A percentile compares a stretch with the other conserved stretches of the same genome.
These are phyloP conservation scores for Rubus idaeus DNA, from an alignment of 306 rosid genomes.

Conservation along the genomic window DNA sequence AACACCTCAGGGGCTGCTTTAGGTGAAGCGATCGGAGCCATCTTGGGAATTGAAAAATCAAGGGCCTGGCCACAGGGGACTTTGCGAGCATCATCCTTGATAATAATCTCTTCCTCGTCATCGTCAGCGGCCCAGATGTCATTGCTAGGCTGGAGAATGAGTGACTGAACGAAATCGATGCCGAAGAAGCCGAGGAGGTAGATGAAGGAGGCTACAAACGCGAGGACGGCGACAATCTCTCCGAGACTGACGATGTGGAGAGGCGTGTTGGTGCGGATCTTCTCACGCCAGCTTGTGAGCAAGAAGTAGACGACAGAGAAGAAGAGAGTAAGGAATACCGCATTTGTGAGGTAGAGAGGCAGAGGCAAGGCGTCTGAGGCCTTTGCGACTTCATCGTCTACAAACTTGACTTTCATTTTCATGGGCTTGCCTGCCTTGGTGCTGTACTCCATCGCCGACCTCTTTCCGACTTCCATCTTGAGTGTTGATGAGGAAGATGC, in stretches of 20 bases:
- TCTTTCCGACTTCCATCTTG: conserved; percentile 67
- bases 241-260: conserved; percentile 65
- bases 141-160: conserved; percentile 48
- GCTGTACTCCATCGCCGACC: conserved; percentile 22
- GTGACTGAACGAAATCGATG: conserved; percentile 65
- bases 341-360: conserved; percentile 61
- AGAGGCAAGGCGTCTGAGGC: conserved; percentile 35
- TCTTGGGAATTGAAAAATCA: conserved; percentile 37
- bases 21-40: conserved; percentile 12
- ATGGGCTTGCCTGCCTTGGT: conserved; percentile 6
- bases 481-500: not conserved
- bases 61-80: conserved; percentile 44
- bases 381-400: conserved; percentile 23
- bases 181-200: conserved; percentile 86
- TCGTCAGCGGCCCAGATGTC: conserved; percentile 58
- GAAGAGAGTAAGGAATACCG: conserved; percentile 56
- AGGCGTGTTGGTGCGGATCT: conserved; percentile 80
- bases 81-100: conserved; percentile 45
- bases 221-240: conserved; percentile 55
- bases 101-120: conserved; percentile 39
- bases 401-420: conserved; percentile 10
- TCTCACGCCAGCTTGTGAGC: conserved; percentile 80
- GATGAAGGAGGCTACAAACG: conserved; percentile 64
- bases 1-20: conserved; percentile 11
- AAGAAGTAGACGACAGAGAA: conserved; percentile 80